These are phyloP conservation scores for Amoeboaphelidium protococcarum DNA, from an alignment of 371 early-diverging fungal species.

Conservation along the genomic window DNA sequence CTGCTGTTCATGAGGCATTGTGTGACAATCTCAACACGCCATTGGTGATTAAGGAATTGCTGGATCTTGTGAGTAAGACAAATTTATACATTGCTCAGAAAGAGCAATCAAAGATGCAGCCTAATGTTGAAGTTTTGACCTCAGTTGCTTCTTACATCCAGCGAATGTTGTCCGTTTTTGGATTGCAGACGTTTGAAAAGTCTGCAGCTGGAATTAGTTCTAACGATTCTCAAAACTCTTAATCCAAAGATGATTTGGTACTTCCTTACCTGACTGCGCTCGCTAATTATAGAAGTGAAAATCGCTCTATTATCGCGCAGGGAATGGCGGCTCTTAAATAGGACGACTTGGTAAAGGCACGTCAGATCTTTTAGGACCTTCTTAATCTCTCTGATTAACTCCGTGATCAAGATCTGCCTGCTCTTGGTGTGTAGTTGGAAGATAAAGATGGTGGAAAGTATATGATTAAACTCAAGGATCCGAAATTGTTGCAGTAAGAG, in stretches of 20 bases:
- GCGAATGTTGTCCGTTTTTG: slow-evolving; percentile 37
- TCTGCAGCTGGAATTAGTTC: background rate
- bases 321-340: too few species aligned
- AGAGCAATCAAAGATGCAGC: slow-evolving; percentile 9
- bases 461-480: slow-evolving; percentile 48
- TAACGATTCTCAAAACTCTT: slow-evolving; percentile 1
- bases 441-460: slow-evolving; percentile 76
- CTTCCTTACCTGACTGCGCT: slow-evolving; percentile 53
- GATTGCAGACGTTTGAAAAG: slow-evolving; percentile 27
- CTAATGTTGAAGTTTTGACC: slow-evolving; percentile 31
- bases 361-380: slow-evolving; percentile 22
- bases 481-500: slow-evolving; percentile 18
- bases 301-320: too few species aligned
- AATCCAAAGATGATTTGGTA: slow-evolving; percentile 12
- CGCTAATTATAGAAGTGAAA: slow-evolving; percentile 61
- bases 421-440: slow-evolving; percentile 64
- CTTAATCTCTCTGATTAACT: slow-evolving; percentile 51
- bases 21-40: slow-evolving; percentile 89
- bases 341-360: slow-evolving; percentile 33
- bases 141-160: slow-evolving; percentile 58
- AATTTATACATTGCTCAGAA: slow-evolving; percentile 43
- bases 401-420: slow-evolving; percentile 57
- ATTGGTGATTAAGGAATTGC: slow-evolving; percentile 42
- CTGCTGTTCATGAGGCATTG: slow-evolving; percentile 52
- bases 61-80: slow-evolving; percentile 43